phyloP scores from a whole-genome alignment of 73 alveolate species.

The Durusdinium trenchii region DNA sequence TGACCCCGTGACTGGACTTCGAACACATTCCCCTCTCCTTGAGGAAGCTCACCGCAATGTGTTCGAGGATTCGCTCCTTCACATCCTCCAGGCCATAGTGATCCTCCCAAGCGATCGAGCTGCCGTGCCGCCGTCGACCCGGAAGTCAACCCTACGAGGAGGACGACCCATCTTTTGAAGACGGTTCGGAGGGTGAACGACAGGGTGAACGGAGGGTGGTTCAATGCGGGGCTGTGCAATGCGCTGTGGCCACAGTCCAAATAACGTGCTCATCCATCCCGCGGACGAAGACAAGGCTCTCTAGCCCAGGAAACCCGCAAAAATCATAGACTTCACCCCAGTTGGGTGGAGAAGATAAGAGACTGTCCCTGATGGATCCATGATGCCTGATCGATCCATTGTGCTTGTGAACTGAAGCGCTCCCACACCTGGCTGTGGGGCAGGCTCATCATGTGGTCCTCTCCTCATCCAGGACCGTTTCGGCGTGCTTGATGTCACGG shows the following conservation, averaged over 20 bases:
- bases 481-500: conserved; percentile 97
- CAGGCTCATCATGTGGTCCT: no score
- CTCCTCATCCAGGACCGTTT: conserved; percentile 96
- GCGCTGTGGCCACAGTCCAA: background rate
- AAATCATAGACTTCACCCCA: background rate
- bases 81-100: conserved; percentile 97
- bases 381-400: no score
- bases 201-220: no score
- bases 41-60: conserved; percentile 97
- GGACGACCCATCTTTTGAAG: no score
- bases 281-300: no score
- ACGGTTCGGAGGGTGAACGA: no score
- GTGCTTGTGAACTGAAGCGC: background rate
- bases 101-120: conserved; percentile 44
- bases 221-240: no score
- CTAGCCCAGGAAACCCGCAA: background rate
- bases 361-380: no score
- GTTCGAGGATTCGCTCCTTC: conserved; percentile 97
- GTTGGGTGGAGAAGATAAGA: no score
- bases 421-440: background rate
- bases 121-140: no score
- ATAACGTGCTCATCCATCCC: no score
- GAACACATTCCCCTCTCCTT: conserved; percentile 40
- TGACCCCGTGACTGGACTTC: background rate
- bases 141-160: no score